Evolutionary conservation across 148 eudicot species (phyloP), one percentile per base, ranked within the genome.

Genomic region (Persicaria tinctoria): DNA sequence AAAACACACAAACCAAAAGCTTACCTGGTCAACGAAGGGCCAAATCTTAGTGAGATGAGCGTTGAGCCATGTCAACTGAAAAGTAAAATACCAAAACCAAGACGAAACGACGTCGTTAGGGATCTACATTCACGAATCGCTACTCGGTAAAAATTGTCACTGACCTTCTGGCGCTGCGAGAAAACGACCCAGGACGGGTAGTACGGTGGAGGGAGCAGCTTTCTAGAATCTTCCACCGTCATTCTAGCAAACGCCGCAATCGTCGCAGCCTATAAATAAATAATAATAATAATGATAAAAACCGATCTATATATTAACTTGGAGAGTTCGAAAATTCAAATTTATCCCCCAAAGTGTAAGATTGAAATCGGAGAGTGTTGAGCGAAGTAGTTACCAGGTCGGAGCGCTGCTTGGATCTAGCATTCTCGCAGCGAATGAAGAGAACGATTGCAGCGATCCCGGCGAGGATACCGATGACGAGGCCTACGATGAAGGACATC

Each of bases 151-250:
- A 97, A 86, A 83, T 88, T 91, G 75, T 88, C 16, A 60, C 10
- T 60, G 18, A 5, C 94, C 93, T 92, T 94, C 81, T 94, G 97
- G 47, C 83, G 82, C 76, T 86, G 87, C 1, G 98, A 88, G 84
- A 94, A 94, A 77, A 91, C 97, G 50, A 94, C 91, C 97, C 98
- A 94, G 9, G 98, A 87, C 23, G 98, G 98, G 62, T 94, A 94
- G 64, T 82, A 84, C 55, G 89, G 96, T 49, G 93, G 90, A 20
- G 91, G 66, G 27, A 94, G 86, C 56, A 94, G 76, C 86, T 92
- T 94, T 82, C 89, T 87, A 57, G 98, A 94, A 87, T 94, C 98
- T 80, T 92, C 93, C 78, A 92, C 91, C 6, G 93, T 90, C 97
- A 94, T 94, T 76, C 89, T 87, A 4, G 98, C 93, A 75, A 91